Evolutionary conservation across 306 rosid species (phyloP).

Genomic region (Ochetophila trinervis): DNA sequence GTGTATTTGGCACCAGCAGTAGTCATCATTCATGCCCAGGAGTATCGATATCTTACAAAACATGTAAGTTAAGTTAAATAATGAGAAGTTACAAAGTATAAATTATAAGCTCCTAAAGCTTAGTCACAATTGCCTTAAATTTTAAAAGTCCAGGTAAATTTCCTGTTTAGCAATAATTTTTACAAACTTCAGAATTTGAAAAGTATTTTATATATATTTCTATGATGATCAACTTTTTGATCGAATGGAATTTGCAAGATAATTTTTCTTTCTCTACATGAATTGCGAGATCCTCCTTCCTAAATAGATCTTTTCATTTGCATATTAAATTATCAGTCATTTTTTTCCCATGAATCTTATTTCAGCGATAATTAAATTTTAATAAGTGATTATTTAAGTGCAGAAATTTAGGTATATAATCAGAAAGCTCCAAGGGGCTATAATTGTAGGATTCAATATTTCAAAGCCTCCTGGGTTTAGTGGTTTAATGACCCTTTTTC

Average conservation of each 20-base stretch:
- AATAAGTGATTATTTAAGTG: slow-evolving; percentile 24
- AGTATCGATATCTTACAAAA: slow-evolving; percentile 70
- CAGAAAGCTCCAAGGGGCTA: slow-evolving; percentile 97
- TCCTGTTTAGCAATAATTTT: slow-evolving; percentile 15
- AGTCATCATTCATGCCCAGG: slow-evolving; percentile 74
- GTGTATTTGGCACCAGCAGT: slow-evolving; percentile 88
- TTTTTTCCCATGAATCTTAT: slow-evolving; percentile 4
- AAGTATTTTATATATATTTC: neutral
- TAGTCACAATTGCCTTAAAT: slow-evolving; percentile 7
- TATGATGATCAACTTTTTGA: neutral
- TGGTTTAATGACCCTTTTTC: slow-evolving; percentile 80
- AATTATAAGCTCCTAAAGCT: slow-evolving; percentile 8
- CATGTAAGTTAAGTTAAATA: slow-evolving; percentile 53
- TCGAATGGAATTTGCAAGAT: neutral
- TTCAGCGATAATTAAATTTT: slow-evolving; percentile 14
- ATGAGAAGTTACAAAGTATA: slow-evolving; percentile 8
- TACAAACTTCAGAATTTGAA: slow-evolving; percentile 17
- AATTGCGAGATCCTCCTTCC: no score
- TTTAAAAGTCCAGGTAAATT: slow-evolving; percentile 7
- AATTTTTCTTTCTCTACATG: no score
- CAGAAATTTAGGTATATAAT: slow-evolving; percentile 96
- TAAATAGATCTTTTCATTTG: neutral
- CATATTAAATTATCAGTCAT: slow-evolving; percentile 3
- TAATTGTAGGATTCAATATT: slow-evolving; percentile 82
- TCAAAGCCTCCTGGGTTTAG: slow-evolving; percentile 84